A percentile compares a stretch with the other conserved stretches of the same genome.
phyloP scores from a whole-genome alignment of 768 basidiomycete species.

The Asterophora parasitica region DNA sequence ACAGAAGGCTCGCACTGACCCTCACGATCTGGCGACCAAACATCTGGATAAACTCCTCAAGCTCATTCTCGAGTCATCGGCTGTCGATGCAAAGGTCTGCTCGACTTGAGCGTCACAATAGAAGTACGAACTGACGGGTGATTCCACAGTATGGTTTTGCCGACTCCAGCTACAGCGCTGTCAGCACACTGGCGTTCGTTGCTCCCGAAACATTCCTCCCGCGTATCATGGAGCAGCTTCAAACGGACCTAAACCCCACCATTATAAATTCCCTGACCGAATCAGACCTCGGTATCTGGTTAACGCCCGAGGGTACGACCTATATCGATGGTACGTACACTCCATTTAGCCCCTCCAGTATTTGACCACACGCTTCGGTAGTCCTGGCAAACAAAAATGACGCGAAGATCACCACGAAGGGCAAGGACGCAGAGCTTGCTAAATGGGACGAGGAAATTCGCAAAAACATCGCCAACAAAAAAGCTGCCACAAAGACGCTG shows the following conservation, averaged over 20 bases:
- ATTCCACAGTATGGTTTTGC: slow-evolving; percentile 39
- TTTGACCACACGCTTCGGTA: slow-evolving; percentile 19
- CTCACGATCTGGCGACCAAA: slow-evolving; percentile 49
- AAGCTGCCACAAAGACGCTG: slow-evolving; percentile 49
- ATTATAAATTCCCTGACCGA: slow-evolving; percentile 62
- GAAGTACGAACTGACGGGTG: neutral
- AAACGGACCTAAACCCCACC: slow-evolving; percentile 55
- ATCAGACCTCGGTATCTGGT: slow-evolving; percentile 79
- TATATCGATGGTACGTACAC: slow-evolving; percentile 68
- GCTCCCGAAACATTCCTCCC: slow-evolving; percentile 66
- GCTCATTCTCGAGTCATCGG: slow-evolving; percentile 43
- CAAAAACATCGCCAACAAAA: slow-evolving; percentile 78
- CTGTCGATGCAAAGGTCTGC: slow-evolving; percentile 43
- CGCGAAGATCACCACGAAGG: slow-evolving; percentile 50
- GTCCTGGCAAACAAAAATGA: slow-evolving; percentile 64
- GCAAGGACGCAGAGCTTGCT: slow-evolving; percentile 84
- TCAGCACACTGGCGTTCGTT: slow-evolving; percentile 77
- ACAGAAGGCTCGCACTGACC: slow-evolving; percentile 65
- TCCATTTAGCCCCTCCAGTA: neutral
- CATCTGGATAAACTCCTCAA: slow-evolving; percentile 47
- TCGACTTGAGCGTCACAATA: neutral
- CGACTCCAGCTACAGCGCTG: slow-evolving; percentile 69
- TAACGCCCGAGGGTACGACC: slow-evolving; percentile 73
- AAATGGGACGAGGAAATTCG: slow-evolving; percentile 97
- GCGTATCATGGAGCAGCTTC: slow-evolving; percentile 62